Evolutionary conservation across 257 asterid species (phyloP).

Genomic region (Hygrophila difformis): DNA sequence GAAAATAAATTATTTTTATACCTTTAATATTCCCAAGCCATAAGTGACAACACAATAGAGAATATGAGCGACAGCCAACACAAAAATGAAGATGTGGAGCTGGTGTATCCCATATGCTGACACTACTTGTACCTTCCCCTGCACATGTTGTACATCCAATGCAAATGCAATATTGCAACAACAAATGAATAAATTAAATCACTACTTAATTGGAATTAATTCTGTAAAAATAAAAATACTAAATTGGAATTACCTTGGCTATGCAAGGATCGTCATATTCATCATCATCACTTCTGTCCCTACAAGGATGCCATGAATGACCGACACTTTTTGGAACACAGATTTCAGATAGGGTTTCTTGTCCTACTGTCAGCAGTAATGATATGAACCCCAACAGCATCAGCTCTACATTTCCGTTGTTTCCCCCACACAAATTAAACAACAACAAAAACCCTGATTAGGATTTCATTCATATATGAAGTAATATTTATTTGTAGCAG

Average conservation of each 20-base stretch:
- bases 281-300: not conserved
- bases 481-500: too few relatives aligned
- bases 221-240: too few relatives aligned
- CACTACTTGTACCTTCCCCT: conserved; percentile 55
- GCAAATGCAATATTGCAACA: not conserved
- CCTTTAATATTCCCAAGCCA: conserved; percentile 59
- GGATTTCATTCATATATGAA: too few relatives aligned
- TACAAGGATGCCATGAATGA: conserved; percentile 76
- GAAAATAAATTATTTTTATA: conserved; percentile 1
- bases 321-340: conserved; percentile 43
- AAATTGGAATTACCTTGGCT: conserved; percentile 16
- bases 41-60: conserved; percentile 43
- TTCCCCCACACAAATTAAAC: not conserved
- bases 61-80: conserved; percentile 46
- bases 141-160: conserved; percentile 11
- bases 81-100: conserved; percentile 69
- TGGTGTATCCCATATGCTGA: conserved; percentile 72
- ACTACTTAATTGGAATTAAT: not conserved
- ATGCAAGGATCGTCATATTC: conserved; percentile 29
- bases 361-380: conserved; percentile 43
- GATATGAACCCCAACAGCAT: conserved; percentile 80
- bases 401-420: conserved; percentile 48
- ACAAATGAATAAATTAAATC: not conserved
- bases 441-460: too few relatives aligned
- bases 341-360: conserved; percentile 33